Percentiles rank a stretch among this genome's conserved stretches.
These are phyloP conservation scores for Dispira parvispora DNA, from an alignment of 192 early-diverging fungal genomes.

Conservation along the genomic window DNA sequence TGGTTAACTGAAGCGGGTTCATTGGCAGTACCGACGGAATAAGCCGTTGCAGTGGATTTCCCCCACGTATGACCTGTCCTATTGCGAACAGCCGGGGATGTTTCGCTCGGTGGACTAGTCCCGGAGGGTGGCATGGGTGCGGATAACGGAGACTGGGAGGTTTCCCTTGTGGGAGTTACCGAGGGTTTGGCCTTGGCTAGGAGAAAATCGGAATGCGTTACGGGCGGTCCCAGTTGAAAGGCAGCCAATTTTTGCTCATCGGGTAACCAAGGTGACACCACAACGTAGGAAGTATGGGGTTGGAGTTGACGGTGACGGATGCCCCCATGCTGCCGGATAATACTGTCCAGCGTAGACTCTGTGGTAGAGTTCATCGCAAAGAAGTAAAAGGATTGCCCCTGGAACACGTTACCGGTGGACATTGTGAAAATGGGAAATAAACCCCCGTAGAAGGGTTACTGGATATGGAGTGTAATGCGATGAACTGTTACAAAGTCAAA, in stretches of 20 bases:
- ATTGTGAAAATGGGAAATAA: neutral
- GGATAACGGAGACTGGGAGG: neutral
- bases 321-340: no score
- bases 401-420: neutral
- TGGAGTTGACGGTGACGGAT: no score
- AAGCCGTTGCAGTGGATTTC: neutral
- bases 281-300: no score
- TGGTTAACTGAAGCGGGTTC: no score
- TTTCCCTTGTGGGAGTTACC: no score
- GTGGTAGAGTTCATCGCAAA: neutral
- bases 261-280: no score
- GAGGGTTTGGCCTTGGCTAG: neutral
- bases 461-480: neutral
- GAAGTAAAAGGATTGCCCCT: neutral
- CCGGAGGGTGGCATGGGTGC: neutral
- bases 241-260: neutral
- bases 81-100: neutral
- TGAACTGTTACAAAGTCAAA: neutral
- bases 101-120: neutral
- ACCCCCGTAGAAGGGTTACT: no score
- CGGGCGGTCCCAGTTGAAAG: neutral
- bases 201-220: neutral
- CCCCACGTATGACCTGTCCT: neutral
- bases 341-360: no score
- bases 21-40: neutral